Evolutionary conservation across 164 flowering plant genomes (phyloP), one percentile per base, ranked within the genome.

Genomic region (Taxillus chinensis): DNA sequence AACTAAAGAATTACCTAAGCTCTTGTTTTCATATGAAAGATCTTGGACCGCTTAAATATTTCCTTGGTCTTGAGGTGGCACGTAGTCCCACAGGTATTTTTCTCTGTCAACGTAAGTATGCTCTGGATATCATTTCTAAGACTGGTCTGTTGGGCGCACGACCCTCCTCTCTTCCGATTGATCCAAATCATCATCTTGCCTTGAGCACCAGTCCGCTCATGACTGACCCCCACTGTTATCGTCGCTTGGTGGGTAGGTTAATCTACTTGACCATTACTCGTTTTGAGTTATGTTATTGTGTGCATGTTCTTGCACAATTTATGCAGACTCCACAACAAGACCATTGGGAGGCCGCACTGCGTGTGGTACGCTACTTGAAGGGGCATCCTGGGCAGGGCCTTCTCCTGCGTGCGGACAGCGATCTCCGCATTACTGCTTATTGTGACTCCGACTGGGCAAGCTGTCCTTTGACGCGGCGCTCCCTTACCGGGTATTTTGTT

Each of bases 361-460:
- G 56, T n/a, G 8, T 53, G 7, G 56, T 53, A 6, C 10, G 46
- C 10, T 43, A 43, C 10, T 43, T 43, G 10, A 43, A 43, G 46
- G 46, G 46, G 10, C 7, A 43, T 43, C 46, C 46, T 6, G 8
- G 46, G 10, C 46, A 43, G 10, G 46, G 46, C 7, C 7, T 43
- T 43, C 46, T 8, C 14, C 13, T 53, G 37, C 46, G 46, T 6
- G 10, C 10, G 8, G 46, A 43, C 10, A 1, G 46, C 10, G 46
- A 43, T 43, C 2, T 43, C 8, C 2, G 10, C 7, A 6, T 43
- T 43, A 6, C 7, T 43, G 46, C 46, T 6, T 43, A 6, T 53
- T 53, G 56, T 13, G 56, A 53, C 13, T n/a, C 56, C 7, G 56
- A 53, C 37, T 53, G 56, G 56, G 56, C 56, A 17, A 53, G 56